phyloP scores from a whole-genome alignment of 2,329 filamentous ascomycete genomes.

The Dactylellina sp. region DNA sequence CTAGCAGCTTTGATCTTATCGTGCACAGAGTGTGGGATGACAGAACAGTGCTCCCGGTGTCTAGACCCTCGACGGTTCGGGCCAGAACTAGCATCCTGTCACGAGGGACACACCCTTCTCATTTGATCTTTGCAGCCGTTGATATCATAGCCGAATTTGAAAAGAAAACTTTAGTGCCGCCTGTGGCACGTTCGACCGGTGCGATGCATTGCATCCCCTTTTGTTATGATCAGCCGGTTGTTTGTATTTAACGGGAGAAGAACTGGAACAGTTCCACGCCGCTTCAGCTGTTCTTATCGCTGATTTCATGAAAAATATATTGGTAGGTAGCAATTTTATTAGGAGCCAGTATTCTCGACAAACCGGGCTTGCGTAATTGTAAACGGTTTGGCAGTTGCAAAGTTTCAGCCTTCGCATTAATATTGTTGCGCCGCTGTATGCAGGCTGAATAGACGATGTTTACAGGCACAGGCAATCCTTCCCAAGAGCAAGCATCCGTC shows the following conservation, averaged over 20 bases:
- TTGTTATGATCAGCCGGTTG: background rate
- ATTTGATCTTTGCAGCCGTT: conserved; percentile 49
- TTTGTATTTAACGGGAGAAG: conserved; percentile 13
- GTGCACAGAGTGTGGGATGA: conserved; percentile 38
- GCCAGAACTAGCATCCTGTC: conserved; percentile 22
- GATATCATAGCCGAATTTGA: conserved; percentile 43
- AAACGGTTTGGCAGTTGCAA: conserved; percentile 39
- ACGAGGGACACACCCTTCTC: conserved; percentile 47
- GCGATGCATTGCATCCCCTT: conserved; percentile 10
- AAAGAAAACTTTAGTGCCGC: conserved; percentile 18
- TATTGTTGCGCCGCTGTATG: conserved; percentile 24
- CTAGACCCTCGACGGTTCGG: conserved; percentile 30
- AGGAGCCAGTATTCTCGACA: conserved; percentile 8
- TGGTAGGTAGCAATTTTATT: conserved; percentile 2
- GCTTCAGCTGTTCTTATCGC: conserved; percentile 12
- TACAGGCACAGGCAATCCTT: background rate
- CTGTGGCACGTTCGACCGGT: conserved; percentile 34
- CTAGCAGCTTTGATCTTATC: conserved; percentile 2
- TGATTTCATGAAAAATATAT: background rate
- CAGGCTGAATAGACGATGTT: conserved; percentile 15
- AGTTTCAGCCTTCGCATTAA: conserved; percentile 40
- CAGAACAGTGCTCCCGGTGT: conserved; percentile 28
- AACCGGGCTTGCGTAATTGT: conserved; percentile 20
- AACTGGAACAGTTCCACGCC: conserved; percentile 12
- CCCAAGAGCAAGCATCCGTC: background rate